A percentile compares a stretch with the other conserved stretches of the same genome.
These are phyloP conservation scores for Tuctoria greenei DNA, from an alignment of 176 grass and related monocot species.

Conservation along the genomic window DNA sequence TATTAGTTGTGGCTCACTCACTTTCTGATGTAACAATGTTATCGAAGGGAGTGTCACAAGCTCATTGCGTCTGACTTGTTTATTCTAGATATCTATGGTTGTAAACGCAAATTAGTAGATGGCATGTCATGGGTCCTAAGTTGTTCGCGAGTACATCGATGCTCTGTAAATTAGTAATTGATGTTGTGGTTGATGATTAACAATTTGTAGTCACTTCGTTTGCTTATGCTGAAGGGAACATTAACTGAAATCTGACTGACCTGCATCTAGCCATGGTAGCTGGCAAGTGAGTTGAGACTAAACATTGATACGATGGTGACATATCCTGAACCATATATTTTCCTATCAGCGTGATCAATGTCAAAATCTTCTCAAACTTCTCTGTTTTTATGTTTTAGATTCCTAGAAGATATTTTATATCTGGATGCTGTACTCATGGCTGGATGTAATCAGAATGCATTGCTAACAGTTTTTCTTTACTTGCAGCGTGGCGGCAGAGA, in stretches of 20 bases:
- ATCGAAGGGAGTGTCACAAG: neutral
- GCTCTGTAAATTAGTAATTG: neutral
- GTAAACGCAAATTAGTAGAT: neutral
- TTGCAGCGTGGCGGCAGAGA: slow-evolving; percentile 71
- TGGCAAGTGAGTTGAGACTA: neutral
- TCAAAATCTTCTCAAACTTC: no score
- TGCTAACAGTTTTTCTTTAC: slow-evolving; percentile 30
- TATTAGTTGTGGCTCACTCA: neutral
- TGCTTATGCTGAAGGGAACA: neutral
- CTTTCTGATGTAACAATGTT: neutral
- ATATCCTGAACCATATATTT: no score
- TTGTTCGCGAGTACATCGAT: neutral
- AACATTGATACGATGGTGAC: neutral
- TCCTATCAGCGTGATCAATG: no score
- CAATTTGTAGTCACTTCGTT: neutral
- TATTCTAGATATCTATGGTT: neutral
- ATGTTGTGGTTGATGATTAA: neutral
- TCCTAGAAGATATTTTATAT: neutral
- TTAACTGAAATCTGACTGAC: neutral
- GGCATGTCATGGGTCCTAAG: neutral
- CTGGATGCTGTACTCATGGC: neutral
- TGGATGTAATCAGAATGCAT: neutral
- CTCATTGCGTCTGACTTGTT: neutral
- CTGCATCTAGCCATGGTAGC: neutral
- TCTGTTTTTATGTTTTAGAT: no score